These are phyloP conservation scores for Camellia granthamiana DNA, from an alignment of 148 eudicot species.

Conservation along the genomic window DNA sequence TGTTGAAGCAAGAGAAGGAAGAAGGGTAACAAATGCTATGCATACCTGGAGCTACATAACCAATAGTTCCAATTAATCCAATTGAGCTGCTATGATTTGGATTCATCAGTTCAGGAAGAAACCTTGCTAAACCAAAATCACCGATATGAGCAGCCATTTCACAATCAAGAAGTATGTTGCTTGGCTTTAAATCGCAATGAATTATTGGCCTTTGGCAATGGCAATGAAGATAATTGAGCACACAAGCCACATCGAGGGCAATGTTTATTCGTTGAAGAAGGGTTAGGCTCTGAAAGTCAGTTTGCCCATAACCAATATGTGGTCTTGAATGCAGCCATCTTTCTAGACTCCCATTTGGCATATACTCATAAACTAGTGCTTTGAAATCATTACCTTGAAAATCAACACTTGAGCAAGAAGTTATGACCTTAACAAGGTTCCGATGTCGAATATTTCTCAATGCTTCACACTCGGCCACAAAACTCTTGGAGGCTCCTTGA, in stretches of 20 bases:
- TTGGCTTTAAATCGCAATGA: background rate
- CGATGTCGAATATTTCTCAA: no score
- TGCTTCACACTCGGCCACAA: constrained; percentile 6
- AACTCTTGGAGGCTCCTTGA: constrained; percentile 8
- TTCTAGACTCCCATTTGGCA: constrained; percentile 11
- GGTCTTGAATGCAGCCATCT: constrained; percentile 9
- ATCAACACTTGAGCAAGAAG: no score
- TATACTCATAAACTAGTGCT: background rate
- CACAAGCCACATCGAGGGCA: constrained; percentile 12
- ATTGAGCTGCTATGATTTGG: background rate
- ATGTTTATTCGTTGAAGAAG: background rate
- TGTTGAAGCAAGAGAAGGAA: no score
- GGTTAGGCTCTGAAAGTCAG: background rate
- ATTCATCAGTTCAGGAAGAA: background rate
- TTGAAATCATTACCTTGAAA: no score
- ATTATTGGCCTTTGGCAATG: constrained; percentile 5
- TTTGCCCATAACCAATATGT: background rate
- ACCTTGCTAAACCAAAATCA: constrained; percentile 13
- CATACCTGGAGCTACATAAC: background rate
- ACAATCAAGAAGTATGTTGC: constrained; percentile 2
- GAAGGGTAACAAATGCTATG: background rate
- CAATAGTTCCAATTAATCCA: background rate
- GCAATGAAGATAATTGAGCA: constrained; percentile 4
- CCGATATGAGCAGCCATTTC: background rate
- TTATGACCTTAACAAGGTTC: no score